Base-by-base conservation (phyloP, 257 asterid species). In the Fraxinus excelsior region DNA sequence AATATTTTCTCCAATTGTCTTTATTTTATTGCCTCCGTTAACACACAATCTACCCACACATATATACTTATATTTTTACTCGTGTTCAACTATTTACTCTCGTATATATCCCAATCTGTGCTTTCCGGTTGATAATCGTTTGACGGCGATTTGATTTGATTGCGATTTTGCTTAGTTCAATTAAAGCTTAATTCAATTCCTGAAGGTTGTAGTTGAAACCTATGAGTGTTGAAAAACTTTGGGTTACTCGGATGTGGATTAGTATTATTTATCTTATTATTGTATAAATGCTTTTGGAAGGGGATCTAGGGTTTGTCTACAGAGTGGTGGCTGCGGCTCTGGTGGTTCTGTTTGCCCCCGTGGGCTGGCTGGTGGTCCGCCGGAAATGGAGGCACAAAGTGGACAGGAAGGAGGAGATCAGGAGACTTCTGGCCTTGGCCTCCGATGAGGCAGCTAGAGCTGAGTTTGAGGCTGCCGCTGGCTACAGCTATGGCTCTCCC, bases 341-440 rank as follows among this genome's bases (percentile, higher is more conserved):
- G 70, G 81, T 87, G 84, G 86, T 83, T 67, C n/a, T 87, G 51
- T 51, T 78, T 28, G 77, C 58, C 2, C 85, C 85, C 72, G 79
- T 87, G 4, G 74, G 86, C 26, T 90, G 89, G 83, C 72, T 91
- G 26, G 72, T 86, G 28, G 84, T 83, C 76, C 85, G 91, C 80
- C 74, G 87, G 81, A 90, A 91, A 84, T 91, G 96, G 98, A 81
- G 88, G 84, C 83, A 81, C 25, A 74, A 81, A 78, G 84, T 71
- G 76, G 86, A 86, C 7, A 85, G 98, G 87, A 82, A 72, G 85
- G 89, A 81, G 86, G 98, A 90, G 90, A 80, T 93, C 88, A 82
- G 73, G 85, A 76, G 92, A 87, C 90, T 80, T 7, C 78, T 90
- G 91, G 87, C 80, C 28, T 73, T 85, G 78, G 97, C 93, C 11